Base-by-base conservation (phyloP, 805 yeast genomes). In the Candida awuae region DNA sequence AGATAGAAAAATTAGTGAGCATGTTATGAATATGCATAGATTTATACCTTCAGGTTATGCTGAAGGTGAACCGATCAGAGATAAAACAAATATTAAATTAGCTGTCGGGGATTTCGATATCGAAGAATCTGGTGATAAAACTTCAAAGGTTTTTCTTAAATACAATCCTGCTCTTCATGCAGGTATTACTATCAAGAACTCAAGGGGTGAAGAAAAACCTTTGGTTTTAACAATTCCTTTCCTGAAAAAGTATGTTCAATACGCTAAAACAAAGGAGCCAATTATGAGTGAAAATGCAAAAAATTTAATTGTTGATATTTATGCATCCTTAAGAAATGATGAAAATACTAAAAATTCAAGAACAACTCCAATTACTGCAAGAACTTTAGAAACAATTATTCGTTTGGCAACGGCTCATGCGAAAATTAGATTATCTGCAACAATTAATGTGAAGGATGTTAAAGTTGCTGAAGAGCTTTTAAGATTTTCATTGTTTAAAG, bases 391-490 rank as follows among this genome's bases (percentile, higher is more conserved):
- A 62, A 90, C 98, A 0, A 68, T 90, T 48, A 90, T 90, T 59
- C 94, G 98, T 69, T 67, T 90, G 43, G 71, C 97, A 1, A 84
- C 97, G 1, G 97, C 98, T 0, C 97, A 92, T 61, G 97, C 97
- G 9, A 90, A 92, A 59, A 84, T 90, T n/a, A 73, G 97, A 50
- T 67, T 92, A 41, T 82, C 94, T 17, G 75, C 73, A 49, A 70
- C 74, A 2, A 81, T 92, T 14, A 85, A 80, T 23, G 70, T 71
- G 16, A 70, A 70, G 46, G 98, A 92, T 61, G 95, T 96, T 2
- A 63, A 68, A 46, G 81, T 84, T 28, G 98, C 98, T 4, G 90
- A 85, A 50, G 80, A 80, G 50, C 61, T 92, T 54, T 67, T 92
- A 47, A 73, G 94, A 53, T 92, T 74, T 58, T 90, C 97, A 0